Base-by-base conservation (phyloP, 352 stramenopile genomes). In the Phytophthora tubulina region DNA sequence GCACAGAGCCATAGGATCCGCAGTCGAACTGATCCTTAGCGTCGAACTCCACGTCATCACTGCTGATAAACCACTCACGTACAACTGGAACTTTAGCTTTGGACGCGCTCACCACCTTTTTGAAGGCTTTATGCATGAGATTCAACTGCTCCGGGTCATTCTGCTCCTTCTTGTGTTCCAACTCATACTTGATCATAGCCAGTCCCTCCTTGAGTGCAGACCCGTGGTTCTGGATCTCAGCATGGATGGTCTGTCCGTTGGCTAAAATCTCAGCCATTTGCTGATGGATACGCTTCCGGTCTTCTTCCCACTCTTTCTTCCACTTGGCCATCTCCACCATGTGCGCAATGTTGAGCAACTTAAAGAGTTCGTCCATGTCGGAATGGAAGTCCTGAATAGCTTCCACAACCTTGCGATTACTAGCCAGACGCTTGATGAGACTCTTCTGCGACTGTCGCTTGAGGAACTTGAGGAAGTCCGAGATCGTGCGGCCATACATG, bases 401-500 rank as follows among this genome's bases (percentile, higher is more conserved):
- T 4, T 36, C 60, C 39, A 72, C 55, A 6, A 78, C 61, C 42
- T 78, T 78, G 48, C 67, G 71, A 45, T 78, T 74, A 42, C 71
- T 72, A 3, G 61, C 67, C 13, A 78, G 45, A 5, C 60, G 48
- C 41, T 66, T 59, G 45, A 77, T 57, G 32, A 73, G 41, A 49
- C 64, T 70, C 53, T 70, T 70, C 10, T 64, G 46, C 14, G 45
- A 39, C 52, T 73, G 64, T 6, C 44, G 60, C 41, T 61, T 36
- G 45, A 77, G 64, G 48, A 77, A 73, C 42, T 54, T 67, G 39
- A 74, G 62, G 64, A 85, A 85, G 46, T 72, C 63, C 9, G 59
- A 58, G 48, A 85, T 82, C 17, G 70, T 75, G 21, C 57, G 45
- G 61, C 72, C 64, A 59, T 73, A 82, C 64, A 72, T 81, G 48